Evolutionary conservation across 2,329 filamentous ascomycete species (phyloP), one percentile per base, ranked within the genome.

Genomic region (Fusarium sp.): DNA sequence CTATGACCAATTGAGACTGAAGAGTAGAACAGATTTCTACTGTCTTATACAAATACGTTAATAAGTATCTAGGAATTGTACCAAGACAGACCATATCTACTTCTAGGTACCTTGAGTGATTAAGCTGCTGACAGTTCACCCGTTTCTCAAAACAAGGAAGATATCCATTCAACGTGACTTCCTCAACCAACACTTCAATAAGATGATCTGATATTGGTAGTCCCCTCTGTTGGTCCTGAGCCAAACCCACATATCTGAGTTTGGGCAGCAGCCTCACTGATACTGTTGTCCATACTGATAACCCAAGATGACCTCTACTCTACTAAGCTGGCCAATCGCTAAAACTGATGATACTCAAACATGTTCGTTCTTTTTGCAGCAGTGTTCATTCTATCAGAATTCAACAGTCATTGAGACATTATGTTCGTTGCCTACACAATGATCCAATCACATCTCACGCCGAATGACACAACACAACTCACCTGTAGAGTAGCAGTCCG

Each of bases 371-470:
- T 21, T 40, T 10, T 12, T 5, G 20, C 18, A 11, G 9, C 6
- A 10, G 14, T 6, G 5, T 14, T 30, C n/a, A 45, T 37, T 32
- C 0, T 7, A 12, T 23, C 41, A 60, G 9, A 40, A n/a, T 40
- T 32, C 12, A 48, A 13, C 32, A 18, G 9, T 23, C 16, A 32
- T 3, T 9, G 56, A 23, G 37, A 42, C 55, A 21, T 4, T 21
- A 16, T 3, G 10, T 27, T 64, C 5, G 30, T 23, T 55, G 53
- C 34, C 34, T 60, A 14, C 18, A 48, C 16, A 14, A 40, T n/a
- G 40, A 62, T 45, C 66, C 66, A 69, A 69, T 62, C 55, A 69
- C 12, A 48, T 32, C 28, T 23, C 42, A 16, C 23, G 43, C 32
- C 4, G 40, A 56, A 40, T 50, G 46, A 54, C 50, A 12, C 45